A percentile compares a stretch with the other conserved stretches of the same genome.
Evolutionary conservation across 371 early-diverging fungal genomes (phyloP).

Genomic region (Vairimorpha ceranae): DNA sequence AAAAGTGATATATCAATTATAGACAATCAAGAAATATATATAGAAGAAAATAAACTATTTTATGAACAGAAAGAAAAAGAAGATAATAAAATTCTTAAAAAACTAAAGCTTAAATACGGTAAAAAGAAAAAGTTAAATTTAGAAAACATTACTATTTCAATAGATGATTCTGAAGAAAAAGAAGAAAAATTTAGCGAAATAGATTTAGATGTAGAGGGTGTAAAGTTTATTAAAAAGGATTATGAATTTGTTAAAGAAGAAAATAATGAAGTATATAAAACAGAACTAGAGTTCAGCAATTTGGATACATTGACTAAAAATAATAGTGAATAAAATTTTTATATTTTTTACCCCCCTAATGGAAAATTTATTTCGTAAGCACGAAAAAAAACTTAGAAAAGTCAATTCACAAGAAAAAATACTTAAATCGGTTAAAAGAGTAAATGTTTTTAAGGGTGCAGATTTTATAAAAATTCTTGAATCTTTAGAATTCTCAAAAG

Average conservation of each 20-base stretch:
- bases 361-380: slow-evolving; percentile 6
- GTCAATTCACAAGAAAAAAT: slow-evolving; percentile 50
- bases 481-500: slow-evolving; percentile 4
- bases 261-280: neutral
- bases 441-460: slow-evolving; percentile 48
- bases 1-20: neutral
- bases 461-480: slow-evolving; percentile 44
- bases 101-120: neutral
- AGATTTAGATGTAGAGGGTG: neutral
- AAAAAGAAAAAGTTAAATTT: neutral
- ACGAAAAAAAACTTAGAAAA: slow-evolving; percentile 34
- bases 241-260: neutral
- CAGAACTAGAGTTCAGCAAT: neutral
- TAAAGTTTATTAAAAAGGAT: neutral
- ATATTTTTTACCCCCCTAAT: slow-evolving; percentile 23
- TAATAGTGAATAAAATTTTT: too few species aligned
- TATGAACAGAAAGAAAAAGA: neutral
- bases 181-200: neutral
- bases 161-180: neutral
- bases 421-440: slow-evolving; percentile 51
- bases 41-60: neutral
- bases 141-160: neutral
- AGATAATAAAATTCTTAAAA: neutral
- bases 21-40: neutral
- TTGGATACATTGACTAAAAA: too few species aligned